These are phyloP conservation scores for Scytalidium sp. DNA, from an alignment of 2,329 filamentous ascomycete genomes.

Conservation along the genomic window DNA sequence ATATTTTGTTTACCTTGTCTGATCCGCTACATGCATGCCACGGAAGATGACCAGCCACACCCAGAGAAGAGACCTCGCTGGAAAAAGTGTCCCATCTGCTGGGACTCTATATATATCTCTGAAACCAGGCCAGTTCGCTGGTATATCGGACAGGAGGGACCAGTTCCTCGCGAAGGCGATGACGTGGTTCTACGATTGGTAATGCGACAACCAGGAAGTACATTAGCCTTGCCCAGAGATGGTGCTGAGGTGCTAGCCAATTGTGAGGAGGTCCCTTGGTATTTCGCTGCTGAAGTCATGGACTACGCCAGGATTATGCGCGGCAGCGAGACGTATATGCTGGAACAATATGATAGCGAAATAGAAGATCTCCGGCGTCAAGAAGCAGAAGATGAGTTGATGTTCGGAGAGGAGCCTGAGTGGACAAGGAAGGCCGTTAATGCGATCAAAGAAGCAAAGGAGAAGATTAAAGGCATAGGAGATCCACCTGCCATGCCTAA, in stretches of 20 bases:
- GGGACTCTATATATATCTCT: constrained; percentile 87
- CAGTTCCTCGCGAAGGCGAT: constrained; percentile 75
- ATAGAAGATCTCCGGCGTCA: constrained; percentile 71
- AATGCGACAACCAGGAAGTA: constrained; percentile 75
- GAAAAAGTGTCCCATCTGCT: constrained; percentile 97
- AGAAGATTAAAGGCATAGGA: constrained; percentile 67
- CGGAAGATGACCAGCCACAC: constrained; percentile 58
- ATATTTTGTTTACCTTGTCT: constrained; percentile 94
- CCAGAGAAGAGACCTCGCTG: constrained; percentile 72
- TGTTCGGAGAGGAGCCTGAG: constrained; percentile 90
- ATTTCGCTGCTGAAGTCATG: constrained; percentile 87
- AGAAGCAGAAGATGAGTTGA: constrained; percentile 82
- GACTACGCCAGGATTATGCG: constrained; percentile 97
- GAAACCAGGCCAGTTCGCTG: constrained; percentile 88
- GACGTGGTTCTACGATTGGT: constrained; percentile 89
- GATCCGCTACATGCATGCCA: constrained; percentile 86
- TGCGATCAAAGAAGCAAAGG: constrained; percentile 70
- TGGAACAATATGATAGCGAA: constrained; percentile 74
- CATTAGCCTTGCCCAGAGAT: constrained; percentile 83
- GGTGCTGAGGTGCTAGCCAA: constrained; percentile 64
- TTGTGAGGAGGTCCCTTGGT: constrained; percentile 85
- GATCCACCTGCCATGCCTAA: constrained; percentile 55
- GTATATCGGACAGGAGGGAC: constrained; percentile 84
- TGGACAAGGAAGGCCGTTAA: constrained; percentile 85
- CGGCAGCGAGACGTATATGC: constrained; percentile 85